Evolutionary conservation across 495 filamentous ascomycete genomes (phyloP).

Genomic region (Mytilinidion resinicola): DNA sequence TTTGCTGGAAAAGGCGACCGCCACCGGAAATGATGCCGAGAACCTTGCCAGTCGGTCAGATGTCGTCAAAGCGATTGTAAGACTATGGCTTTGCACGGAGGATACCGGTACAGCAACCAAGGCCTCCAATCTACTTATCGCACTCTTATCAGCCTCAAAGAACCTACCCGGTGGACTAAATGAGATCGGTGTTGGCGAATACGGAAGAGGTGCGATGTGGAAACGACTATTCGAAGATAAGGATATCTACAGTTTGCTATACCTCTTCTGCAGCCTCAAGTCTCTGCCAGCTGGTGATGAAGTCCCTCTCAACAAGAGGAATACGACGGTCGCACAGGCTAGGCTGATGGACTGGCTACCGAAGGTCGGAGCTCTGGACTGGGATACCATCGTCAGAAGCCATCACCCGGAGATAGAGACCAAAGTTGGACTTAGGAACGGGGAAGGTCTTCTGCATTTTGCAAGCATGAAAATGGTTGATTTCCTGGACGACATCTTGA

Average conservation of each 20-base stretch:
- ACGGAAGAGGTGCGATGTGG: constrained; percentile 32
- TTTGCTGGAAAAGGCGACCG: constrained; percentile 65
- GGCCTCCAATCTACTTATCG: constrained; percentile 58
- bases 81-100: constrained; percentile 64
- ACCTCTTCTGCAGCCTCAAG: constrained; percentile 53
- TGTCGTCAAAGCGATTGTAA: constrained; percentile 55
- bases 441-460: constrained; percentile 63
- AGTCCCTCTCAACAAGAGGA: constrained; percentile 47
- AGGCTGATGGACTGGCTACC: constrained; percentile 65
- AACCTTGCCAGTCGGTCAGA: constrained; percentile 56
- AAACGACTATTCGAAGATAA: constrained; percentile 34
- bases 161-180: constrained; percentile 32
- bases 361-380: constrained; percentile 58
- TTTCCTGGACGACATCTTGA: constrained; percentile 59
- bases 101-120: constrained; percentile 69
- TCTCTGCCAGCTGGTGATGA: constrained; percentile 32
- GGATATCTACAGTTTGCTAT: constrained; percentile 56
- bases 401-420: constrained; percentile 55
- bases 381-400: constrained; percentile 52
- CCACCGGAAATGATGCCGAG: constrained; percentile 54
- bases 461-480: constrained; percentile 70
- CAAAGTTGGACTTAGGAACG: constrained; percentile 41
- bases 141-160: constrained; percentile 63
- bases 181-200: neutral
- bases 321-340: constrained; percentile 73